Conservation (phyloP, 2,329 filamentous ascomycete species). For the Fusarium sambucinum region DNA sequence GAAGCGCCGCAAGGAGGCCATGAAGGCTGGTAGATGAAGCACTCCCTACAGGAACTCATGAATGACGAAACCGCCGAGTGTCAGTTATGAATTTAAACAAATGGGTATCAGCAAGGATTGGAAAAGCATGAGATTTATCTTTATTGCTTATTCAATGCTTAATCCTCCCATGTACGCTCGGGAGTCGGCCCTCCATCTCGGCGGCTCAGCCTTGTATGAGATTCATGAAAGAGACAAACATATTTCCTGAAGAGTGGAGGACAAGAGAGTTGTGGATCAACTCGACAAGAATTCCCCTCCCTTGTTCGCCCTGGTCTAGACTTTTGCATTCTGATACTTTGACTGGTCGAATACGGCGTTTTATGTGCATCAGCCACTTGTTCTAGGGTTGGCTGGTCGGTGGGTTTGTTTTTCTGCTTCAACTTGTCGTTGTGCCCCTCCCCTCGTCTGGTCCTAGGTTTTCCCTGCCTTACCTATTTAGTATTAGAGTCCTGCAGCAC, state of each 20-base stretch:
- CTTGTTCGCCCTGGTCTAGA: conserved; percentile 11
- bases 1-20: conserved; percentile 69
- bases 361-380: conserved; percentile 38
- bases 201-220: conserved; percentile 21
- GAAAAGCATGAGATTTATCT: conserved; percentile 25
- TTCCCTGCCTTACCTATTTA: conserved; percentile 20
- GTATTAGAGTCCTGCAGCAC: conserved; percentile 30
- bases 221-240: conserved; percentile 18
- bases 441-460: conserved; percentile 11
- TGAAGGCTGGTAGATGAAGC: conserved; percentile 61
- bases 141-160: conserved; percentile 32
- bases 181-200: conserved; percentile 29
- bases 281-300: conserved; percentile 11
- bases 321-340: conserved; percentile 16
- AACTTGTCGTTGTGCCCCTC: conserved; percentile 9
- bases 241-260: conserved; percentile 12
- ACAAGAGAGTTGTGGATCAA: conserved; percentile 20
- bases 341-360: conserved; percentile 36
- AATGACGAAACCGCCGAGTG: conserved; percentile 6
- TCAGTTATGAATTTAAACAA: neutral
- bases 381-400: conserved; percentile 23
- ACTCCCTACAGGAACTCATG: conserved; percentile 26
- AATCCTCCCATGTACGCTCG: conserved; percentile 17
- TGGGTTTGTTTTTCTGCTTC: conserved; percentile 21
- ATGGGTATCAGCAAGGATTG: conserved; percentile 13